Evolutionary conservation across 176 grass and related monocot species (phyloP).

Genomic region (Tillandsia fasciculata): DNA sequence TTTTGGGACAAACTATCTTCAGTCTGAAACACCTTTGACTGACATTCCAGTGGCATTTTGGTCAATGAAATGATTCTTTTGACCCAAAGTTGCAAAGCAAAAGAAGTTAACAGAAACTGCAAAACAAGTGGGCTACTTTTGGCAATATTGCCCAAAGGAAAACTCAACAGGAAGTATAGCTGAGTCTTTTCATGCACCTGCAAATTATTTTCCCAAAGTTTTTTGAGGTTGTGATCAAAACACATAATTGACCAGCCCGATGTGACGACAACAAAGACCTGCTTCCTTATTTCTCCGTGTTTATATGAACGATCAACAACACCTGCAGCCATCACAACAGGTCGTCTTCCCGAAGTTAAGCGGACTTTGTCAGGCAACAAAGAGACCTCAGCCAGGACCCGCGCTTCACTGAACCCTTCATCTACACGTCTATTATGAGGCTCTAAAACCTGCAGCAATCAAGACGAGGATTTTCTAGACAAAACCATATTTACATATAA

Average conservation of each 20-base stretch:
- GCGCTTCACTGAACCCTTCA: slow-evolving; percentile 64
- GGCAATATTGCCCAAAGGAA: too few relatives aligned
- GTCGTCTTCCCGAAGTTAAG: slow-evolving; percentile 57
- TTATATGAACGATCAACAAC: slow-evolving; percentile 56
- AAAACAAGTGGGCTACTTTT: too few relatives aligned
- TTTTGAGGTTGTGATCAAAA: slow-evolving; percentile 98
- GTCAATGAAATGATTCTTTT: too few relatives aligned
- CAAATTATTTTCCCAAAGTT: slow-evolving; percentile 87
- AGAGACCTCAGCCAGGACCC: slow-evolving; percentile 65
- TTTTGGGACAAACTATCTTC: too few relatives aligned
- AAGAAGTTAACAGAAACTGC: neutral
- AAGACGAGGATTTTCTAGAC: neutral
- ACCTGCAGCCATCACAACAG: slow-evolving; percentile 80
- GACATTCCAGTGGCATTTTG: too few relatives aligned
- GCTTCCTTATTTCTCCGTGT: slow-evolving; percentile 39
- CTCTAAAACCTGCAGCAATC: slow-evolving; percentile 30
- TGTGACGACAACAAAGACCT: slow-evolving; percentile 88
- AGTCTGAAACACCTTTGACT: too few relatives aligned
- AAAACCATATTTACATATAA: too few relatives aligned
- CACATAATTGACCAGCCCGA: slow-evolving; percentile 94
- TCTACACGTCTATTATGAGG: slow-evolving; percentile 40
- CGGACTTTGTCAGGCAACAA: slow-evolving; percentile 69
- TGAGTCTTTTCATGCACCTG: slow-evolving; percentile 21
- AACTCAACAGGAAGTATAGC: too few relatives aligned
- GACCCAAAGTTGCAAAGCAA: neutral